Conservation (phyloP, 208 protist species). For the Trypanosoma scelopori region DNA sequence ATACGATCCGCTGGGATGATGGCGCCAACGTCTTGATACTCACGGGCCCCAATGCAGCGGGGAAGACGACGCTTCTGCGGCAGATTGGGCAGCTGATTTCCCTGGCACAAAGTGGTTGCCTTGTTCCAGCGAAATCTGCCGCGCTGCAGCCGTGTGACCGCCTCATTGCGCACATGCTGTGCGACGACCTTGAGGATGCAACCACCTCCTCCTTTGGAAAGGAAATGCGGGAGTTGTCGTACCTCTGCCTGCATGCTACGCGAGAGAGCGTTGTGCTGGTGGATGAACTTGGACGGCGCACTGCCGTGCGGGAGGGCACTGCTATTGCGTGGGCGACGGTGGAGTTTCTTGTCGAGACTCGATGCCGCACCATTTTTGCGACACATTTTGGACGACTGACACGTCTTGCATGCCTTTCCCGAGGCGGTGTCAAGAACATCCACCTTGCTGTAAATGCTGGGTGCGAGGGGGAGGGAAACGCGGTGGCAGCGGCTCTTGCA, state of each 20-base stretch:
- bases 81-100: slow-evolving; percentile 88
- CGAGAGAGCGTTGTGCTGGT: slow-evolving; percentile 94
- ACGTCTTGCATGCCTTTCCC: slow-evolving; percentile 11
- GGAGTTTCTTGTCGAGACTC: slow-evolving; percentile 47
- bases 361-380: slow-evolving; percentile 31
- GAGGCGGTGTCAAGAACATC: slow-evolving; percentile 34
- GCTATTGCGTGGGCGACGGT: slow-evolving; percentile 95
- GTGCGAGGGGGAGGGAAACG: not conserved
- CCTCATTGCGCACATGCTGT: slow-evolving; percentile 82
- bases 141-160: slow-evolving; percentile 65
- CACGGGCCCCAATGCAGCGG: slow-evolving; percentile 92
- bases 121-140: slow-evolving; percentile 71
- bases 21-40: slow-evolving; percentile 67
- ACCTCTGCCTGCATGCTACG: slow-evolving; percentile 86
- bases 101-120: slow-evolving; percentile 92
- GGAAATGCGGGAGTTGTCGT: slow-evolving; percentile 74
- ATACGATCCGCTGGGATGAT: slow-evolving; percentile 31
- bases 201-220: slow-evolving; percentile 62
- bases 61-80: slow-evolving; percentile 94
- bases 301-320: slow-evolving; percentile 92
- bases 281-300: slow-evolving; percentile 98
- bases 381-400: slow-evolving; percentile 47
- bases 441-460: slow-evolving; percentile 45
- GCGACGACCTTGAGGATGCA: slow-evolving; percentile 60
- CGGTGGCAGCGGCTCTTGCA: not conserved